Evolutionary conservation across 2,329 filamentous ascomycete species (phyloP).

Genomic region (Eutypa lata): DNA sequence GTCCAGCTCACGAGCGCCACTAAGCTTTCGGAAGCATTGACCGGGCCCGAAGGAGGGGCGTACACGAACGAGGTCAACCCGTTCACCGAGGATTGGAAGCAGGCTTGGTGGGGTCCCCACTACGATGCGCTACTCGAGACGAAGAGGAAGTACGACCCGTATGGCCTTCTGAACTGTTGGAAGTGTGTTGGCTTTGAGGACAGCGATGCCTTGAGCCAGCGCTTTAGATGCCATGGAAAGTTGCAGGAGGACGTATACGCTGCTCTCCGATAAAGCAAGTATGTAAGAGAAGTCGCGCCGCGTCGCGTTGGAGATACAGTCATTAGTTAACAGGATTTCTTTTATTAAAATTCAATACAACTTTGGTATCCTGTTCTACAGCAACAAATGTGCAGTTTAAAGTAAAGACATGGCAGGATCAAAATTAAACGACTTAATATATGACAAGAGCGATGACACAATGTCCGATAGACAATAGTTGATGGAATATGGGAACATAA

Average conservation of each 20-base stretch:
- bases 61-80: constrained; percentile 39
- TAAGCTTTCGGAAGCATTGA: constrained; percentile 11
- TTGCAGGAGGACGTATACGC: constrained; percentile 10
- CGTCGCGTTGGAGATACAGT: neutral
- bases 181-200: constrained; percentile 21
- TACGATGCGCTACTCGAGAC: constrained; percentile 26
- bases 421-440: too few relatives aligned
- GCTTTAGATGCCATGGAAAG: constrained; percentile 13
- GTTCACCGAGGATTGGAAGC: constrained; percentile 31
- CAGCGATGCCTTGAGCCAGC: constrained; percentile 9
- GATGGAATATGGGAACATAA: too few relatives aligned
- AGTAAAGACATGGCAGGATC: too few relatives aligned
- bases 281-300: neutral
- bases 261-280: neutral
- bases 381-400: too few relatives aligned
- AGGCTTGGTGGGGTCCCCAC: constrained; percentile 32
- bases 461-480: too few relatives aligned
- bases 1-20: constrained; percentile 11
- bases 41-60: constrained; percentile 29
- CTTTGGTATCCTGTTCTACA: too few relatives aligned
- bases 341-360: too few relatives aligned
- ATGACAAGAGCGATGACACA: too few relatives aligned
- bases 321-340: neutral
- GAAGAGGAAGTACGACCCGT: constrained; percentile 32
- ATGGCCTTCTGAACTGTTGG: constrained; percentile 26